Evolutionary conservation across 2,329 filamentous ascomycete genomes (phyloP), one percentile per base, ranked within the genome.

Genomic region (Monosporascus sp.): DNA sequence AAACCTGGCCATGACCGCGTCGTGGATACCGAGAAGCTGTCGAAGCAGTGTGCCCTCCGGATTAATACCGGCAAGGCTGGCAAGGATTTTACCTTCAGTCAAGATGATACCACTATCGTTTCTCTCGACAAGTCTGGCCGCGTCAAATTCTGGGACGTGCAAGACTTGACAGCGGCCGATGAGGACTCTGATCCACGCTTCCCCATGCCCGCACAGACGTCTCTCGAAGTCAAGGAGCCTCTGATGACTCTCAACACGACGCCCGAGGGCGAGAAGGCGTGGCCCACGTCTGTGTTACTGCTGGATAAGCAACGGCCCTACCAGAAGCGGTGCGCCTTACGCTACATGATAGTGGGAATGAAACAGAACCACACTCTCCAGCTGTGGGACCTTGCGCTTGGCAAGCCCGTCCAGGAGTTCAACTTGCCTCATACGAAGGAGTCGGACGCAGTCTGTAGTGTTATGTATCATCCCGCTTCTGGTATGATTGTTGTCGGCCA

Each of bases 341-440:
- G 94, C 56, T 99, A 99, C 75, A 87, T 99, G 76, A 86, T 99
- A 68, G 90, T 99, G 57, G 94, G 94, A 64, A 90, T 97, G 83
- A 97, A 97, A 76, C 94, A 99, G 72, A 99, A 99, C 72, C 94
- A 99, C 74, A 95, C 93, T 52, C 83, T 99, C 57, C 95, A 99
- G 77, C 83, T 99, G 45, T 99, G 94, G 95, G 94, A 99, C 76
- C 85, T 99, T 66, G 91, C 89, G 42, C 85, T 99, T 36, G 89
- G 88, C 60, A 97, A 97, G 73, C 90, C 92, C 31, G 94, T 99
- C 38, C 93, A 99, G 70, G 94, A 99, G 74, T 86, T 99, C 69
- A 94, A 96, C 69, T 84, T 99, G 52, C 94, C 94, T 1, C 93
- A 99, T 68, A 89, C 89, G 73, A 96, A 94, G 67, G 93, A 97